Evolutionary conservation across 306 rosid genomes (phyloP), one percentile per base, ranked within the genome.

Genomic region (Pyrus communis): DNA sequence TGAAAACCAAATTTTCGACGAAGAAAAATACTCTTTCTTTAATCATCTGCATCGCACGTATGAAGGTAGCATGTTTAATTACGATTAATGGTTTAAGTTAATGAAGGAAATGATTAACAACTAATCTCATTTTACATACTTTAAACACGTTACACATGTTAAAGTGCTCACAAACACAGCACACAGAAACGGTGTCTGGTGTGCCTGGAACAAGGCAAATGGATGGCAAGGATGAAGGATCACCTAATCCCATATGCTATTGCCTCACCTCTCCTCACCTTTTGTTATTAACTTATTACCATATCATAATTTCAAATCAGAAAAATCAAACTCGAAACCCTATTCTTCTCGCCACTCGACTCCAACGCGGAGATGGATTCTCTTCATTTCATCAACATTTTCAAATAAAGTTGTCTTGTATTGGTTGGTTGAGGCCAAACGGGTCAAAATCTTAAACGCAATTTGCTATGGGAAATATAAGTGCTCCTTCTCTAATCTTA

Each of bases 181-280:
- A 19, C 23, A n/a, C 4, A 55, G 10, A n/a, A 19, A 11, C 2
- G 65, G 7, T 30, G 22, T 25, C 18, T 25, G 33, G 28, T 9
- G 10, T 38, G 40, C 61, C 62, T 5, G 66, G 31, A 27, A n/a
- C 11, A 55, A 23, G 69, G 81, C 87, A 84, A 61, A 71, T 84
- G 95, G 83, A 79, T 72, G 92, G 82, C 71, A 52, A 59, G 66
- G 81, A 84, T 75, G 61, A 38, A 78, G 78, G 73, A 72, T 22
- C 82, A 83, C 87, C 92, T 72, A 86, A 90, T 82, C 75, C 21
- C 15, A 13, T 46, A 4, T 11, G 17, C 51, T 14, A 13, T 12
- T 45, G 52, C 52, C 1, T 13, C 52, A 14, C 52, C 52, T 13
- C 52, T 12, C 52, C 52, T 1, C 54, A 14, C 6, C 54, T 49